These are phyloP conservation scores for Aspergillus arachidicola DNA, from an alignment of 2,329 filamentous ascomycete species.

Conservation along the genomic window DNA sequence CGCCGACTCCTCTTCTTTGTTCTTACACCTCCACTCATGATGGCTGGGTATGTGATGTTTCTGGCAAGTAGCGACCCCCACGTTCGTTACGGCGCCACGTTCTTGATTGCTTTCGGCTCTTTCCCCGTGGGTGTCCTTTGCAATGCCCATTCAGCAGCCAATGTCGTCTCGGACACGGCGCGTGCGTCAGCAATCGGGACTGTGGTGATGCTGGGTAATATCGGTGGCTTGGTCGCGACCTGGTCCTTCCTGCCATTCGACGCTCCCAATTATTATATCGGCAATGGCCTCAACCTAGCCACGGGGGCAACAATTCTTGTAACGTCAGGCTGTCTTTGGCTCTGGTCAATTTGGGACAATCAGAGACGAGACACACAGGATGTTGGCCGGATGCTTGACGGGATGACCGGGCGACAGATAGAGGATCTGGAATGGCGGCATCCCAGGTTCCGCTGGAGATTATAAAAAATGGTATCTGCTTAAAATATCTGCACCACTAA, in stretches of 20 bases:
- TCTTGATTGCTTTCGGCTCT: slow-evolving; percentile 66
- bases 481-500: background rate
- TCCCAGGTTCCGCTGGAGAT: slow-evolving; percentile 46
- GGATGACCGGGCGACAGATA: slow-evolving; percentile 55
- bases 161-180: slow-evolving; percentile 71
- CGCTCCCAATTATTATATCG: slow-evolving; percentile 67
- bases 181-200: slow-evolving; percentile 67
- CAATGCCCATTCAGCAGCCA: slow-evolving; percentile 69
- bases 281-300: slow-evolving; percentile 71
- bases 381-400: slow-evolving; percentile 59
- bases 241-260: slow-evolving; percentile 68
- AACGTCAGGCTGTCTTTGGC: slow-evolving; percentile 49
- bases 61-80: slow-evolving; percentile 55
- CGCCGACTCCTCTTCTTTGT: slow-evolving; percentile 64
- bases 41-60: slow-evolving; percentile 73
- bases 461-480: slow-evolving; percentile 39
- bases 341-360: slow-evolving; percentile 68
- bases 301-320: slow-evolving; percentile 61
- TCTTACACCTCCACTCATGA: slow-evolving; percentile 62
- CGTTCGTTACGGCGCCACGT: slow-evolving; percentile 70
- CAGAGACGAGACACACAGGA: slow-evolving; percentile 57
- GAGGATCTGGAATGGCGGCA: slow-evolving; percentile 68
- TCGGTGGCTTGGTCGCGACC: slow-evolving; percentile 69
- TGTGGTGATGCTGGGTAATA: slow-evolving; percentile 71
- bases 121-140: slow-evolving; percentile 67